Evolutionary conservation across 139 green algal genomes (phyloP).

Genomic region (Nannochloris sp.): DNA sequence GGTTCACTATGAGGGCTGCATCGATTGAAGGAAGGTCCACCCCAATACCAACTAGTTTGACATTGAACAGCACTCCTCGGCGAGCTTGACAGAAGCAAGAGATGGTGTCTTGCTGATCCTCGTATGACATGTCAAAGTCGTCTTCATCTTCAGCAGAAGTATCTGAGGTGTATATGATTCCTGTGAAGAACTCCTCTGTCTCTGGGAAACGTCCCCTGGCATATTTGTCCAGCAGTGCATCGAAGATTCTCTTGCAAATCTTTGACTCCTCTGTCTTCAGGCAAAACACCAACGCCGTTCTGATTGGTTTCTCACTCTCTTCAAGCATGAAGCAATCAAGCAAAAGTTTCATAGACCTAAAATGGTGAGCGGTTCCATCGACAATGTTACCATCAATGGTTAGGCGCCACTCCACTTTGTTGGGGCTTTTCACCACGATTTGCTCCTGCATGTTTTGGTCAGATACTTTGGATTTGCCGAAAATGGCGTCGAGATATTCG

Average conservation of each 20-base stretch:
- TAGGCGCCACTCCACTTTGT: not conserved
- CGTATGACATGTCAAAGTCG: not conserved
- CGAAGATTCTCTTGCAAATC: not conserved
- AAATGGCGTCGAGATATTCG: not conserved
- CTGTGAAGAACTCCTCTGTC: not conserved
- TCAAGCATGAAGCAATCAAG: not conserved
- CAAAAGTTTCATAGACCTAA: not conserved
- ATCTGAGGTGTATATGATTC: not conserved
- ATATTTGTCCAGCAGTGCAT: not conserved
- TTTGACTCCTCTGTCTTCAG: not conserved
- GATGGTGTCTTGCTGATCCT: not conserved
- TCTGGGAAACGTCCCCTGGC: not conserved
- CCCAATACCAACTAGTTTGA: slow-evolving; percentile 1
- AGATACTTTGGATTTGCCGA: not conserved
- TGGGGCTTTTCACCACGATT: not conserved
- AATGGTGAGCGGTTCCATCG: not conserved
- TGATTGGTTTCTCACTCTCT: not conserved
- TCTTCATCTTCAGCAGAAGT: not conserved
- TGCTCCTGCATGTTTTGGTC: not conserved
- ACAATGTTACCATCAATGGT: not conserved
- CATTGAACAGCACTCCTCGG: not conserved
- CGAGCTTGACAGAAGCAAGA: not conserved
- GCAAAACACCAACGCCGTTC: not conserved
- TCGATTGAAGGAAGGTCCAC: slow-evolving; percentile 1
- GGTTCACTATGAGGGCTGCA: not conserved